phyloP scores from a whole-genome alignment of 179 eudicot species.

The Patellifolia procumbens region DNA sequence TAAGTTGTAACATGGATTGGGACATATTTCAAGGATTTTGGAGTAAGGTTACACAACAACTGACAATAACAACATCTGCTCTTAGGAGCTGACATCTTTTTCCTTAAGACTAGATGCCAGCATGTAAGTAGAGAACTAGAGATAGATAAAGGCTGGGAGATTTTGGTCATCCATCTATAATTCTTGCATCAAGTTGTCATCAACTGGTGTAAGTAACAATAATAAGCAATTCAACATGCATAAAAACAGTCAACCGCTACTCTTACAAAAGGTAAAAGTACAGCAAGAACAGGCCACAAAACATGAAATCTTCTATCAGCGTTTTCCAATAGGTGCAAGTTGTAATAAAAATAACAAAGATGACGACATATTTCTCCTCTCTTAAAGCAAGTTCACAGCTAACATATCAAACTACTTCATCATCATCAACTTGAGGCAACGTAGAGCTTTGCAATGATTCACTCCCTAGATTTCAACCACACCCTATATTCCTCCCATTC shows the following conservation, averaged over 20 bases:
- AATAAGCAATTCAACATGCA: not conserved
- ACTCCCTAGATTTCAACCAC: not conserved
- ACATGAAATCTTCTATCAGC: not conserved
- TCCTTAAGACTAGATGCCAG: no score
- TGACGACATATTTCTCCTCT: not conserved
- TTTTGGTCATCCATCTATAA: not conserved
- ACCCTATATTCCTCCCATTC: not conserved
- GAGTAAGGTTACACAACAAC: not conserved
- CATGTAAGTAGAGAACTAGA: not conserved
- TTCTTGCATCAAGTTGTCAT: not conserved
- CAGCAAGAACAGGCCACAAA: not conserved
- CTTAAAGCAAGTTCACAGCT: not conserved
- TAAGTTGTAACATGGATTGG: not conserved
- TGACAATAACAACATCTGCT: not conserved
- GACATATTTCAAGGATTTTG: not conserved
- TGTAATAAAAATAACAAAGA: not conserved
- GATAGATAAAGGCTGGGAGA: not conserved
- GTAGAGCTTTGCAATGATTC: no score
- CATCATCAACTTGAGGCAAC: slow-evolving; percentile 1
- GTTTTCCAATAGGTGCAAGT: not conserved
- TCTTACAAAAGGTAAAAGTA: not conserved
- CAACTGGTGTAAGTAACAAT: not conserved
- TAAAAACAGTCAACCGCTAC: not conserved
- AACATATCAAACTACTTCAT: not conserved
- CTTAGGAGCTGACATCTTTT: not conserved